Conservation (phyloP, 352 stramenopile species). For the Phytopythium aichiense region DNA sequence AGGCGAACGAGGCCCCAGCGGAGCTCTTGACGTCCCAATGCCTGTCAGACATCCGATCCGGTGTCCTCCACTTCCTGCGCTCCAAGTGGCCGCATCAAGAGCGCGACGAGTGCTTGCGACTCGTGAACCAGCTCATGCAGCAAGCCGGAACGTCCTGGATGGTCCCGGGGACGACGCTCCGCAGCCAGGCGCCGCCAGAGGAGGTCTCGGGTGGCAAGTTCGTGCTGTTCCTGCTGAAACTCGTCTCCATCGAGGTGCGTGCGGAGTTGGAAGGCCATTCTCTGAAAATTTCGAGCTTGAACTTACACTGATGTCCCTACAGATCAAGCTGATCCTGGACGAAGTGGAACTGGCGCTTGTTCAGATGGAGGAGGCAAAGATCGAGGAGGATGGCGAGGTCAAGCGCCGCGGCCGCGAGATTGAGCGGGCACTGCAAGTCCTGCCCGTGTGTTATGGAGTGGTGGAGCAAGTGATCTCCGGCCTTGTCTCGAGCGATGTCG, state of each 20-base stretch:
- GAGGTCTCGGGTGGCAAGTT: conserved; percentile 72
- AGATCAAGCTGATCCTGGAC: conserved; percentile 86
- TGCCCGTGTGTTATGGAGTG: conserved; percentile 77
- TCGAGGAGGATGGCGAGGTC: conserved; percentile 41
- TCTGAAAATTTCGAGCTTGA: not conserved
- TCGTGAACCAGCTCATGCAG: conserved; percentile 61
- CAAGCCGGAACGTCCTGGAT: conserved; percentile 61
- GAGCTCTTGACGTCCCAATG: conserved; percentile 54
- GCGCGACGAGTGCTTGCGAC: conserved; percentile 53
- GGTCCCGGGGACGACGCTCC: conserved; percentile 49
- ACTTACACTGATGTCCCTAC: not conserved
- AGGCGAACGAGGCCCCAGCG: conserved; percentile 29
- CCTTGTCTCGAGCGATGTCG: conserved; percentile 49
- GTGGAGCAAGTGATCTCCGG: conserved; percentile 67
- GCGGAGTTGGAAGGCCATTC: not conserved
- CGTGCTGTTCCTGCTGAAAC: conserved; percentile 68
- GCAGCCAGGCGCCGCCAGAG: conserved; percentile 34
- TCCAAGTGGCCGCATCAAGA: conserved; percentile 71
- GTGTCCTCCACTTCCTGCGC: conserved; percentile 58
- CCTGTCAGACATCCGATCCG: conserved; percentile 51
- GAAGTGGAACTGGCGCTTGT: conserved; percentile 72
- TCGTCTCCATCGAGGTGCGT: conserved; percentile 72
- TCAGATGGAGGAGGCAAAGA: conserved; percentile 53
- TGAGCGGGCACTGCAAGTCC: conserved; percentile 43
- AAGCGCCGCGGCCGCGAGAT: conserved; percentile 48